Conservation (phyloP, 257 asterid species). For the Jasminum sambac region DNA sequence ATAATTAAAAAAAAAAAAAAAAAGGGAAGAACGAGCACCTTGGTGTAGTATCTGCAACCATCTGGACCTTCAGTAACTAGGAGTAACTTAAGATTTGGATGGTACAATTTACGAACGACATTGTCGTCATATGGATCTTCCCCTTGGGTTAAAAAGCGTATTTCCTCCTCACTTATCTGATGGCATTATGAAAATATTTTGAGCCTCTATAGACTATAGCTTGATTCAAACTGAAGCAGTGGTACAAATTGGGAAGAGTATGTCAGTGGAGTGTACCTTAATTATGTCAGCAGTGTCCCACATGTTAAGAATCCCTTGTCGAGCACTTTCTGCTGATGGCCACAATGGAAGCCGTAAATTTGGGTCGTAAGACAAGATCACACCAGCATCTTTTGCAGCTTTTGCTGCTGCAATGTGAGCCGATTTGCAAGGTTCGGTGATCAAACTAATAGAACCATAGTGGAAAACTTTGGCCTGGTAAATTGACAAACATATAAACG, state of each 20-base stretch:
- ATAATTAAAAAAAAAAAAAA: no score
- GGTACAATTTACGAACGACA: constrained; percentile 84
- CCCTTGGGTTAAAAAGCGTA: constrained; percentile 77
- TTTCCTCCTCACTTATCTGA: constrained; percentile 96
- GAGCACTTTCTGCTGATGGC: constrained; percentile 92
- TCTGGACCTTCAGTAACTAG: constrained; percentile 96
- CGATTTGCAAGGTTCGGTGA: constrained; percentile 93
- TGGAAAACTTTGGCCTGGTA: constrained; percentile 91
- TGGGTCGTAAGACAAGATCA: constrained; percentile 91
- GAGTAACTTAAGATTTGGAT: constrained; percentile 74
- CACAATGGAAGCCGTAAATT: constrained; percentile 96
- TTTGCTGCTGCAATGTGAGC: constrained; percentile 87
- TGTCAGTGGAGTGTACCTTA: constrained; percentile 53
- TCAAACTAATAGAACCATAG: constrained; percentile 94
- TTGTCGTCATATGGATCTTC: constrained; percentile 92
- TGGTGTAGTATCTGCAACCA: constrained; percentile 96
- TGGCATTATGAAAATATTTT: no score
- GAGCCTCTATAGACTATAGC: no score
- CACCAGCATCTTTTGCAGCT: constrained; percentile 94
- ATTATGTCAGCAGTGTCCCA: constrained; percentile 94
- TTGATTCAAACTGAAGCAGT: background rate
- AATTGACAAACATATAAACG: constrained; percentile 4
- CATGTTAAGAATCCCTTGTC: constrained; percentile 96
- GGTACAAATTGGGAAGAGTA: background rate
- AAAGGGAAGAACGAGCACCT: constrained; percentile 44